These are phyloP conservation scores for Sphagnurus paluster DNA, from an alignment of 1,284 basidiomycete species.

Conservation along the genomic window DNA sequence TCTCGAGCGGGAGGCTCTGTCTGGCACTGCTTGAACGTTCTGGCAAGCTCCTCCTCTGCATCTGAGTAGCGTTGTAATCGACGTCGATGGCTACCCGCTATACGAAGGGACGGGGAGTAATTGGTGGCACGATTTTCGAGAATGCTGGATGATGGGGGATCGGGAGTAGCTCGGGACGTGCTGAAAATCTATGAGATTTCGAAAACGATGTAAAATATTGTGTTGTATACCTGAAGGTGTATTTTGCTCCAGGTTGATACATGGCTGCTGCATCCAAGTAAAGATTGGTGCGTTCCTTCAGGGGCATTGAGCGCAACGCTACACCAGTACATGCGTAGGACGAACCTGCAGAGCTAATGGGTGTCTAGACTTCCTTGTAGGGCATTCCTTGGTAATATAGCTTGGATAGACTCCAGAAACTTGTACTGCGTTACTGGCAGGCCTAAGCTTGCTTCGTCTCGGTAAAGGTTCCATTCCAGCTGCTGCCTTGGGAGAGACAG, in stretches of 20 bases:
- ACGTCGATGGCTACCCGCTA: slow-evolving; percentile 12
- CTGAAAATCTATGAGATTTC: background rate
- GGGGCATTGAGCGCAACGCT: background rate
- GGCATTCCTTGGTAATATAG: too few relatives aligned
- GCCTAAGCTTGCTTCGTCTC: background rate
- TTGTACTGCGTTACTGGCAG: background rate
- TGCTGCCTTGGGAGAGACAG: too few relatives aligned
- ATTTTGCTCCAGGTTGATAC: background rate
- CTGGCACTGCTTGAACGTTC: slow-evolving; percentile 24
- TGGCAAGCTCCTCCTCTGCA: slow-evolving; percentile 29
- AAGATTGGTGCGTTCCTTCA: background rate
- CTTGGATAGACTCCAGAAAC: background rate
- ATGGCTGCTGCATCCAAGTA: background rate
- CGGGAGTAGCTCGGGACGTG: background rate
- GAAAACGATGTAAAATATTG: background rate
- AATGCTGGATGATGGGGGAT: background rate
- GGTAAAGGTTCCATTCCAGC: background rate
- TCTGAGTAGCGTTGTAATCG: slow-evolving; percentile 25
- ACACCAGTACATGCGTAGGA: background rate
- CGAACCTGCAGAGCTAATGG: slow-evolving; percentile 8
- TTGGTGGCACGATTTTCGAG: background rate
- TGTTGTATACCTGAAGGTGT: background rate
- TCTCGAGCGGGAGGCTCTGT: slow-evolving; percentile 28
- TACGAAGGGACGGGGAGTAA: background rate
- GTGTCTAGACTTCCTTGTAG: slow-evolving; percentile 4